A percentile compares a stretch with the other conserved stretches of the same genome.
Conservation (phyloP, 345 rosid genomes). For the Bruguiera parviflora region DNA sequence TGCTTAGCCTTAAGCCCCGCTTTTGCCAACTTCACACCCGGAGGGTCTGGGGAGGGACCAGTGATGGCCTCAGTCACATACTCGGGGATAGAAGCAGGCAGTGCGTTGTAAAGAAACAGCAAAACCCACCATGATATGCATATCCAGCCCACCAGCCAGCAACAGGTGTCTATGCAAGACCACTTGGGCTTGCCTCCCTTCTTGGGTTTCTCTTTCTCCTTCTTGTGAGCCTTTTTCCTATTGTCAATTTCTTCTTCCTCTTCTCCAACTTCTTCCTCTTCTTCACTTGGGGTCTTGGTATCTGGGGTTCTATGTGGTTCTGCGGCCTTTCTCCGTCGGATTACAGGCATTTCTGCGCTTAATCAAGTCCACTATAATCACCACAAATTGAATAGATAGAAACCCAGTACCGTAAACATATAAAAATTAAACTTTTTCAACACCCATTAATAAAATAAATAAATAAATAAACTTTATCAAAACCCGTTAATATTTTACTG, state of each 20-base stretch:
- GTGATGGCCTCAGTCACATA: slow-evolving; percentile 90
- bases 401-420: neutral
- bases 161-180: slow-evolving; percentile 86
- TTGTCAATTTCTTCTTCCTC: neutral
- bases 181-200: slow-evolving; percentile 29
- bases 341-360: slow-evolving; percentile 9
- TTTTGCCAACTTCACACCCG: slow-evolving; percentile 76
- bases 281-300: neutral
- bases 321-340: slow-evolving; percentile 13
- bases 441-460: no score
- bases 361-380: neutral
- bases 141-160: slow-evolving; percentile 83
- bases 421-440: neutral
- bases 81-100: slow-evolving; percentile 86
- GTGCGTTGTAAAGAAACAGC: slow-evolving; percentile 74
- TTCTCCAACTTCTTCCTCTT: neutral
- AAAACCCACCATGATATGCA: slow-evolving; percentile 87
- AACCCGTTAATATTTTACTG: no score
- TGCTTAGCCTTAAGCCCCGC: slow-evolving; percentile 80
- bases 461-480: no score
- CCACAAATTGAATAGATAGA: neutral
- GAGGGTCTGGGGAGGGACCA: slow-evolving; percentile 90
- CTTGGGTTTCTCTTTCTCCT: slow-evolving; percentile 1
- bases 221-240: neutral
- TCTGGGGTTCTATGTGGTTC: slow-evolving; percentile 7